These are phyloP conservation scores for Exophiala sp. DNA, from an alignment of 2,329 filamentous ascomycete genomes.

Conservation along the genomic window DNA sequence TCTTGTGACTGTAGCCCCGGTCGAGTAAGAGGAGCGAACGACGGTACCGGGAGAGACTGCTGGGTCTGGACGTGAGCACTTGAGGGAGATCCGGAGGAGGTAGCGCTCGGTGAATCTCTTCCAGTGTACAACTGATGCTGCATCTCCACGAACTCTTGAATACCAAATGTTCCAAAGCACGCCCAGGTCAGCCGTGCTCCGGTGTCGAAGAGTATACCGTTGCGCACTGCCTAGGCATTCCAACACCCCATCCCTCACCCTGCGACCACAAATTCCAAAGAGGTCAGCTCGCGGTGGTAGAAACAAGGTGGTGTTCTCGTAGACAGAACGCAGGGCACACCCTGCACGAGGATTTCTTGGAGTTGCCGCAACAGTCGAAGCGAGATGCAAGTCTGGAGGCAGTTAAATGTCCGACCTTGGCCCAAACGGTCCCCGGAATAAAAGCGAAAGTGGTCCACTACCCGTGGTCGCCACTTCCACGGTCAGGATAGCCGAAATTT, in stretches of 20 bases:
- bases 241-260: conserved; percentile 7
- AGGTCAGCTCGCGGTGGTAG: conserved; percentile 1
- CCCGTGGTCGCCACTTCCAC: conserved; percentile 20
- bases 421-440: conserved; percentile 11
- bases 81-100: conserved; percentile 7
- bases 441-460: conserved; percentile 15
- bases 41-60: conserved; percentile 4
- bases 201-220: not conserved
- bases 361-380: conserved; percentile 18
- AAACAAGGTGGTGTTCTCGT: not conserved
- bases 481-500: conserved; percentile 19
- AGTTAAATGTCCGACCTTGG: conserved; percentile 20
- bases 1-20: conserved; percentile 12
- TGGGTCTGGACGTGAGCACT: conserved; percentile 12
- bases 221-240: conserved; percentile 9
- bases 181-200: not conserved
- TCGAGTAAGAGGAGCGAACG: conserved; percentile 8
- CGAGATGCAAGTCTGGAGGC: conserved; percentile 20
- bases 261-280: conserved; percentile 1
- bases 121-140: conserved; percentile 12
- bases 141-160: conserved; percentile 1
- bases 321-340: not conserved
- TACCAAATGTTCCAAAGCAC: not conserved
- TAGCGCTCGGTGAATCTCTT: conserved; percentile 10
- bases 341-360: not conserved